Percentiles rank a stretch among this genome's conserved stretches.
These are phyloP conservation scores for Teunomyces barrocoloradensis DNA, from an alignment of 805 yeast species.

Conservation along the genomic window DNA sequence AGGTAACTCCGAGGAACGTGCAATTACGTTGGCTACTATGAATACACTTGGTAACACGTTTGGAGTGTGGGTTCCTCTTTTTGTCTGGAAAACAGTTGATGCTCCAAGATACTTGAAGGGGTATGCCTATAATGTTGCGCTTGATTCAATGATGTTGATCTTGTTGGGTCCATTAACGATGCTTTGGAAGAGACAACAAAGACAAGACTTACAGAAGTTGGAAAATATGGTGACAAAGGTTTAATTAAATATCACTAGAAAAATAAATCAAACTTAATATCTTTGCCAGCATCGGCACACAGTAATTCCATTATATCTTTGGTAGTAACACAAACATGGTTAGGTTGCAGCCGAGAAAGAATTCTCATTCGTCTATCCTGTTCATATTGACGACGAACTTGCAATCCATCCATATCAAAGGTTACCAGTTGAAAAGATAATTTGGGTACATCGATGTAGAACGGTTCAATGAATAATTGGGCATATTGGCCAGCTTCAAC, in stretches of 20 bases:
- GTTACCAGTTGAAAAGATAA: neutral
- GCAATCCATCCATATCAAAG: neutral
- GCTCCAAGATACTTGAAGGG: constrained; percentile 22
- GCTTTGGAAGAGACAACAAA: constrained; percentile 12
- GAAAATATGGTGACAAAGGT: neutral
- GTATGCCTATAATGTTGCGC: constrained; percentile 18
- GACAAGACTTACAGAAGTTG: neutral
- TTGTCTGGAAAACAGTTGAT: constrained; percentile 22
- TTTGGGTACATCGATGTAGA: constrained; percentile 2
- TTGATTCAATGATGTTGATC: constrained; percentile 10
- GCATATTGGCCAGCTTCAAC: neutral
- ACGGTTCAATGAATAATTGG: constrained; percentile 3
- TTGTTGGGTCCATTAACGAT: constrained; percentile 22
- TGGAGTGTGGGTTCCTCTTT: constrained; percentile 19
- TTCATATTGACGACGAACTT: neutral
- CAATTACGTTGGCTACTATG: constrained; percentile 19
- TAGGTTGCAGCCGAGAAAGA: neutral
- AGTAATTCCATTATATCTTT: neutral
- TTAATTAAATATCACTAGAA: neutral
- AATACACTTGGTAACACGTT: constrained; percentile 21
- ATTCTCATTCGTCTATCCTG: neutral
- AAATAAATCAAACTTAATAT: neutral
- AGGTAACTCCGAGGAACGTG: constrained; percentile 19
- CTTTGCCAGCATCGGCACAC: neutral
- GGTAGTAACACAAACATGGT: constrained; percentile 1